phyloP scores from a whole-genome alignment of 2,329 filamentous ascomycete genomes.

The Pestalotiopsis sp. region DNA sequence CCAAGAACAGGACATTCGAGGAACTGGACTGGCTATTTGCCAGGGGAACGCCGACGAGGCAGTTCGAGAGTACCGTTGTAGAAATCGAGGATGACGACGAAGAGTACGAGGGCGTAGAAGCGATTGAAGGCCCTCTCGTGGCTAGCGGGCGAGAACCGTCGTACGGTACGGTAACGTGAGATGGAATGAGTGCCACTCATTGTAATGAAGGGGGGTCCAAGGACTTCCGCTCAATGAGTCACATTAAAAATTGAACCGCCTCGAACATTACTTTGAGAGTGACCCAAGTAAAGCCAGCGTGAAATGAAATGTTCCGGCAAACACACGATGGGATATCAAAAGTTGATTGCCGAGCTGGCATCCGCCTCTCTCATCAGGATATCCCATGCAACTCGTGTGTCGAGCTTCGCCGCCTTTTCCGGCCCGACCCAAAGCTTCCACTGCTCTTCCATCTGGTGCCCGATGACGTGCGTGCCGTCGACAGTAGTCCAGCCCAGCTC shows the following conservation, averaged over 20 bases:
- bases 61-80: constrained; percentile 37
- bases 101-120: constrained; percentile 16
- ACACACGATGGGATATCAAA: not conserved
- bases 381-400: not conserved
- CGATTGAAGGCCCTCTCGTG: not conserved
- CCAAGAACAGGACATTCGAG: constrained; percentile 50
- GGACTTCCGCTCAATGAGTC: too few species aligned
- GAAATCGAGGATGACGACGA: constrained; percentile 18
- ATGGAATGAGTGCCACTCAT: too few species aligned
- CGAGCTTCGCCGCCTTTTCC: not conserved
- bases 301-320: not conserved
- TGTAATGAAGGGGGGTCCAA: too few species aligned
- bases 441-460: not conserved
- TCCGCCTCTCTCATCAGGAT: not conserved
- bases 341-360: not conserved
- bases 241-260: too few species aligned
- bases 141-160: not conserved
- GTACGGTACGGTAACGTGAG: not conserved
- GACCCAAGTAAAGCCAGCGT: too few species aligned
- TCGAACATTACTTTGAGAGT: too few species aligned
- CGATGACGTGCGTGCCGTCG: constrained; percentile 7
- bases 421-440: constrained; percentile 3
- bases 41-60: constrained; percentile 37
- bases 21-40: constrained; percentile 57
- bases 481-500: not conserved